Conservation (phyloP, 1,284 basidiomycete species). For the Malassezia sympodialis region DNA sequence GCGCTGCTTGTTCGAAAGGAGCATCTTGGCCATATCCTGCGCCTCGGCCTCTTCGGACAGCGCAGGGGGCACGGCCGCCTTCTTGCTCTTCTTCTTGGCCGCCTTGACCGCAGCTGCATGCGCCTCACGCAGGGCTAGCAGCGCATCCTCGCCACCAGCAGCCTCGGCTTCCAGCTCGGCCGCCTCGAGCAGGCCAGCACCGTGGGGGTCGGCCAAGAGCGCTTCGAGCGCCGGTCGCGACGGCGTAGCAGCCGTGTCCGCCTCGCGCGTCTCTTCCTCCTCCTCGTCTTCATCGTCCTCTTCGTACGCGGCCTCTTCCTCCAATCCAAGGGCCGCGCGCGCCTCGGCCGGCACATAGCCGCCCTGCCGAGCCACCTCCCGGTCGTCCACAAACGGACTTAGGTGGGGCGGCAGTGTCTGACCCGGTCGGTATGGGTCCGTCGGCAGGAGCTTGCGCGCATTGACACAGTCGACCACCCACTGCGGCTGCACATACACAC, state of each 20-base stretch:
- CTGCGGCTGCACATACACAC: slow-evolving; percentile 90
- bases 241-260: slow-evolving; percentile 46
- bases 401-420: slow-evolving; percentile 83
- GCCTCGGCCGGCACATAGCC: slow-evolving; percentile 51
- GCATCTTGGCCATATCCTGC: slow-evolving; percentile 73
- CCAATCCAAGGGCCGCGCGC: slow-evolving; percentile 50
- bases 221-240: slow-evolving; percentile 44
- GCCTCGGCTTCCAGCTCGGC: slow-evolving; percentile 90
- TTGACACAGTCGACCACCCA: slow-evolving; percentile 98
- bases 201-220: slow-evolving; percentile 55
- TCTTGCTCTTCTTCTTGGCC: slow-evolving; percentile 31
- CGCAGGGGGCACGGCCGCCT: slow-evolving; percentile 32
- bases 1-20: slow-evolving; percentile 93
- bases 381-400: slow-evolving; percentile 80
- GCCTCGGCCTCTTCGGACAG: slow-evolving; percentile 60
- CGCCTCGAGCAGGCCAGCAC: slow-evolving; percentile 64
- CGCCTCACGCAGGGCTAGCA: slow-evolving; percentile 59
- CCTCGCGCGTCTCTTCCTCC: slow-evolving; percentile 25
- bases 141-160: slow-evolving; percentile 68
- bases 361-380: slow-evolving; percentile 52
- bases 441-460: slow-evolving; percentile 68
- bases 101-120: slow-evolving; percentile 32
- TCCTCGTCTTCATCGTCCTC: slow-evolving; percentile 44
- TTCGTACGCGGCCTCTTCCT: slow-evolving; percentile 51
- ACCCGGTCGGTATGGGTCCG: slow-evolving; percentile 78